These are phyloP conservation scores for Leucocoprinus birnbaumii DNA, from an alignment of 768 basidiomycete genomes.

Conservation along the genomic window DNA sequence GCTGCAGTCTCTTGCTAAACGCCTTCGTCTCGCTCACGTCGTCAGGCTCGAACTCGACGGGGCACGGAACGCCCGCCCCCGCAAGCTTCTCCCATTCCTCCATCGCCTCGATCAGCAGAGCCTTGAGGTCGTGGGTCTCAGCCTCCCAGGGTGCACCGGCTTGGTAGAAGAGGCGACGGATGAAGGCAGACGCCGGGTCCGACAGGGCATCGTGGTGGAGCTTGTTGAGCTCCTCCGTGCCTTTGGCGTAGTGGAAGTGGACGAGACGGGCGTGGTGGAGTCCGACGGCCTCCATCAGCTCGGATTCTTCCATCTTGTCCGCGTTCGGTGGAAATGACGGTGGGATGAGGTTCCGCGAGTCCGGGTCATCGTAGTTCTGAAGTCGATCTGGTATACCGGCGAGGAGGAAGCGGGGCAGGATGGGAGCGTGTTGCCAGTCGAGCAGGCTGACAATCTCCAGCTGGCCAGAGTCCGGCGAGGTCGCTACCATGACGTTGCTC, in stretches of 20 bases:
- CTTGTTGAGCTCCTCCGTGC: constrained; percentile 42
- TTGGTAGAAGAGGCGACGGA: constrained; percentile 37
- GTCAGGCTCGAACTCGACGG: constrained; percentile 42
- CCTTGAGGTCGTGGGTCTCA: constrained; percentile 44
- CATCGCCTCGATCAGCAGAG: constrained; percentile 39
- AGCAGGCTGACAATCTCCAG: constrained; percentile 37
- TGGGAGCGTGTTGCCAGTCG: constrained; percentile 53
- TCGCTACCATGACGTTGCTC: constrained; percentile 45
- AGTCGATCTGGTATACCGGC: constrained; percentile 38
- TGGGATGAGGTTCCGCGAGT: constrained; percentile 32
- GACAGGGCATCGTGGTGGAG: constrained; percentile 36
- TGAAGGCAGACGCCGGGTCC: constrained; percentile 33
- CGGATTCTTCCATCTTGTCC: constrained; percentile 34
- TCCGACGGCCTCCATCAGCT: constrained; percentile 27
- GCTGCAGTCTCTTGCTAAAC: constrained; percentile 27
- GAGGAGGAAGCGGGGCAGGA: constrained; percentile 49
- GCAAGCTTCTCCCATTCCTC: constrained; percentile 40
- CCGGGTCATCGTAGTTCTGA: constrained; percentile 43
- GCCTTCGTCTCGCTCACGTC: constrained; percentile 39
- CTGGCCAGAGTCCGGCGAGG: constrained; percentile 36
- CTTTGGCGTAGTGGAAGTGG: constrained; percentile 46
- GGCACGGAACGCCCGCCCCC: constrained; percentile 36
- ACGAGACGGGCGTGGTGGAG: constrained; percentile 44
- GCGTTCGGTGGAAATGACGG: constrained; percentile 43
- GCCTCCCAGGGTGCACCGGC: constrained; percentile 49